Conservation (phyloP, 192 early-diverging fungal species). For the Coemansia javaensis region DNA sequence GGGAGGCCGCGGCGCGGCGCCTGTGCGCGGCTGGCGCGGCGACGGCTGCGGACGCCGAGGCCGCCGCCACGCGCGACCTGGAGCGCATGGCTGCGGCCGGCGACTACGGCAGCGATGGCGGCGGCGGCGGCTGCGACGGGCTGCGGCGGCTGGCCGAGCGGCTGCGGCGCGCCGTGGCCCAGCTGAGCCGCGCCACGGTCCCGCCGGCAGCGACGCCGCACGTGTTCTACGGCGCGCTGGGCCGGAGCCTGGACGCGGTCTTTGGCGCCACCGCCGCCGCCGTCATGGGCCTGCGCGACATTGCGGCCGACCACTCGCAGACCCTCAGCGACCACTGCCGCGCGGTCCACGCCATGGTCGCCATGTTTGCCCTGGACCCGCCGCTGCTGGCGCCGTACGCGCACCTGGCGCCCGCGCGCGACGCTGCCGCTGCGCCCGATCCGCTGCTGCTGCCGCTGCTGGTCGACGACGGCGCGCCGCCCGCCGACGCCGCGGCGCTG, state of each 20-base stretch:
- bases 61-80: conserved; percentile 11
- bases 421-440: neutral
- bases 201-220: conserved; percentile 23
- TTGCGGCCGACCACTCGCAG: conserved; percentile 39
- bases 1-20: conserved; percentile 6
- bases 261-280: conserved; percentile 14
- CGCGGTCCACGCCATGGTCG: neutral
- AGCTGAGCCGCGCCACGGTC: conserved; percentile 15
- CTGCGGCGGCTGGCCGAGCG: conserved; percentile 10
- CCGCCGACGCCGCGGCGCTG: neutral
- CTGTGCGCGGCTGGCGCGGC: conserved; percentile 2
- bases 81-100: conserved; percentile 2
- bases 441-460: neutral
- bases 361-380: conserved; percentile 13
- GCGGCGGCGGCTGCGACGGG: neutral
- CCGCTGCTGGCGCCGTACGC: conserved; percentile 1
- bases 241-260: conserved; percentile 17
- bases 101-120: conserved; percentile 2
- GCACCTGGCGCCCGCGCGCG: neutral
- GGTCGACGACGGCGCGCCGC: neutral
- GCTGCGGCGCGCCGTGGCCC: conserved; percentile 7
- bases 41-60: conserved; percentile 1
- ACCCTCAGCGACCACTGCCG: conserved; percentile 38
- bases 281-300: conserved; percentile 20
- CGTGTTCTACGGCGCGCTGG: conserved; percentile 16